Conservation (phyloP, 2,329 filamentous ascomycete genomes). For the Nothopassalora personata region DNA sequence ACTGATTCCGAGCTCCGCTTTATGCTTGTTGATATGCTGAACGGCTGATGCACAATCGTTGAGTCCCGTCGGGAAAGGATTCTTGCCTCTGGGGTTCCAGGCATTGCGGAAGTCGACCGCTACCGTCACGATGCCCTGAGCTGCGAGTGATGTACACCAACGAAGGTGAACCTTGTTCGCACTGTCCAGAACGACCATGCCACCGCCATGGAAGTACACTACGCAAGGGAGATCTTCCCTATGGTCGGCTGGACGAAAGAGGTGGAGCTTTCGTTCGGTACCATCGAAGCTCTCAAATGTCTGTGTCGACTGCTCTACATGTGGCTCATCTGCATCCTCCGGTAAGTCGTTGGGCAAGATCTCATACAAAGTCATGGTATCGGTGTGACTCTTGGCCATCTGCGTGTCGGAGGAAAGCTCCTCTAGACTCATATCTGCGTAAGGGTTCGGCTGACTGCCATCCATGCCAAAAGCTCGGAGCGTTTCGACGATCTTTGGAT, state of each 20-base stretch:
- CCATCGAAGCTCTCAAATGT: constrained; percentile 22
- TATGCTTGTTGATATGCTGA: constrained; percentile 22
- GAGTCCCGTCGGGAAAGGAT: constrained; percentile 28
- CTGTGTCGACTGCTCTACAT: constrained; percentile 12
- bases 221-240: constrained; percentile 19
- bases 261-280: constrained; percentile 18
- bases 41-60: constrained; percentile 29
- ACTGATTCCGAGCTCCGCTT: constrained; percentile 20
- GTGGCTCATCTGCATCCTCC: constrained; percentile 15
- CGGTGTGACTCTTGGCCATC: constrained; percentile 17
- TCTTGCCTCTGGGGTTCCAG: constrained; percentile 18
- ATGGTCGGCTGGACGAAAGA: constrained; percentile 16
- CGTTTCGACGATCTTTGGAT: constrained; percentile 22
- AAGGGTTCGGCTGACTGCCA: constrained; percentile 18
- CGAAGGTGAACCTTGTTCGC: constrained; percentile 23
- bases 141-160: constrained; percentile 25
- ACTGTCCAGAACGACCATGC: constrained; percentile 23
- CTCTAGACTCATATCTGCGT: constrained; percentile 11
- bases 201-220: constrained; percentile 26
- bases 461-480: constrained; percentile 20
- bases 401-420: constrained; percentile 14
- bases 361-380: constrained; percentile 62
- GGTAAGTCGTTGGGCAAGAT: constrained; percentile 60
- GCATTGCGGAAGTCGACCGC: constrained; percentile 31
- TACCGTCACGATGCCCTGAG: constrained; percentile 22